Evolutionary conservation across 345 rosid species (phyloP), one percentile per base, ranked within the genome.

Genomic region (Eucalyptus pumila): DNA sequence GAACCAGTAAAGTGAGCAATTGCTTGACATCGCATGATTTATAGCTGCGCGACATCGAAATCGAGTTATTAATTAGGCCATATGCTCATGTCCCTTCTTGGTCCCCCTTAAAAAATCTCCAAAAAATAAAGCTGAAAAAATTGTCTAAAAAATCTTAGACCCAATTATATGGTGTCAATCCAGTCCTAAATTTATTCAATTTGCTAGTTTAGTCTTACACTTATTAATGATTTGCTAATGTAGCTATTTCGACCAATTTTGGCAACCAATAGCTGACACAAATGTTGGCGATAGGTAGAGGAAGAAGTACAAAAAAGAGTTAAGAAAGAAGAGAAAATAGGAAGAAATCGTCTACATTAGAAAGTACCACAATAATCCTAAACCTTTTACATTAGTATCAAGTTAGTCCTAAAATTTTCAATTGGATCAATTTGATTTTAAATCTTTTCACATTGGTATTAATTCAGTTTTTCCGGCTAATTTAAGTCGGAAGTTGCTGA

Each of bases 151-250:
- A 11, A 4, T 21, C 4, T 4, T 40, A 21, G 6, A 42, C 8
- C 8, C 24, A 21, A 76, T 40, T 2, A 13, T 40, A 21, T 0
- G 0, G 2, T 4, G 5, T 1, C 9, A 6, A 10, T 76, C 6
- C 0, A 10, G 1, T 19, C 7, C 0, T 37, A 21, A 19, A 37
- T 17, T 11, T 11, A 37, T 76, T 76, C 0, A 37, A 2, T 37
- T 76, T 37, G 12, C 42, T 17, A 11, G 12, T 76, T 76, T 21
- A 11, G 9, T 76, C 15, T 17, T 10, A 37, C 4, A 21, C 15
- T 3, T 21, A 37, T 5, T 40, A 5, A 21, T 0, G 9, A 76
- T 76, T 76, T 21, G 8, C 12, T 24, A 11, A 76, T 21, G 9
- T 32, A 32, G 9, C 0, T 4, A 3, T 32, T 69, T 5, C 0